A percentile compares a stretch with the other conserved stretches of the same genome.
These are phyloP conservation scores for Passalora sequoiae DNA, from an alignment of 2,329 filamentous ascomycete genomes.

Conservation along the genomic window DNA sequence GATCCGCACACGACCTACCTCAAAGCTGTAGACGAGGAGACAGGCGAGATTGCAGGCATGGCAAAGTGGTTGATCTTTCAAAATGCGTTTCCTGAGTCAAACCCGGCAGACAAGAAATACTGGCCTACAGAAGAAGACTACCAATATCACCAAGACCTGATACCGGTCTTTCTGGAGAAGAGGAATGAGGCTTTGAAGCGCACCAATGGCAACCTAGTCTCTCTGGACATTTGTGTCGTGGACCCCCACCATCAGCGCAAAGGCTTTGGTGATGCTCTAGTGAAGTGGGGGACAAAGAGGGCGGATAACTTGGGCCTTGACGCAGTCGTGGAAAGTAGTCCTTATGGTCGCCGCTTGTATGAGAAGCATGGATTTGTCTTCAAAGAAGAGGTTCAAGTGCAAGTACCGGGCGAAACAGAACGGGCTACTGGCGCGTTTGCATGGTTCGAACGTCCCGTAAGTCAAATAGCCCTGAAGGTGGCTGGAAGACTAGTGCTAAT, in stretches of 20 bases:
- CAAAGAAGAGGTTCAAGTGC: slow-evolving; percentile 22
- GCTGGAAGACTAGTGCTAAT: no score
- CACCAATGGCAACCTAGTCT: slow-evolving; percentile 26
- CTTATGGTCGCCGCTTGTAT: slow-evolving; percentile 28
- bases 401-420: slow-evolving; percentile 16
- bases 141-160: slow-evolving; percentile 19
- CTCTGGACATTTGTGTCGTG: slow-evolving; percentile 28
- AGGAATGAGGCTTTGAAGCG: slow-evolving; percentile 23
- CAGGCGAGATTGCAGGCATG: slow-evolving; percentile 28
- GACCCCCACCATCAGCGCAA: slow-evolving; percentile 29
- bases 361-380: slow-evolving; percentile 32
- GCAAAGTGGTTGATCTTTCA: slow-evolving; percentile 32
- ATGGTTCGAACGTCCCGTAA: slow-evolving; percentile 26
- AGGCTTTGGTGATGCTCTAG: slow-evolving; percentile 26
- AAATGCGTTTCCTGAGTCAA: slow-evolving; percentile 15
- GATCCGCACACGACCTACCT: slow-evolving; percentile 26
- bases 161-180: slow-evolving; percentile 19
- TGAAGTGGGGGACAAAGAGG: slow-evolving; percentile 28
- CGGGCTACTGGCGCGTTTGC: slow-evolving; percentile 22
- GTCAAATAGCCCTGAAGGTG: no score
- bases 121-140: slow-evolving; percentile 22
- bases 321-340: slow-evolving; percentile 30
- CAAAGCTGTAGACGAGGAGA: slow-evolving; percentile 28
- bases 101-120: slow-evolving; percentile 12
- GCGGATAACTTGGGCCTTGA: slow-evolving; percentile 28